Base-by-base conservation (phyloP, 2,329 filamentous ascomycete genomes). In the Neofusicoccum laricinum region DNA sequence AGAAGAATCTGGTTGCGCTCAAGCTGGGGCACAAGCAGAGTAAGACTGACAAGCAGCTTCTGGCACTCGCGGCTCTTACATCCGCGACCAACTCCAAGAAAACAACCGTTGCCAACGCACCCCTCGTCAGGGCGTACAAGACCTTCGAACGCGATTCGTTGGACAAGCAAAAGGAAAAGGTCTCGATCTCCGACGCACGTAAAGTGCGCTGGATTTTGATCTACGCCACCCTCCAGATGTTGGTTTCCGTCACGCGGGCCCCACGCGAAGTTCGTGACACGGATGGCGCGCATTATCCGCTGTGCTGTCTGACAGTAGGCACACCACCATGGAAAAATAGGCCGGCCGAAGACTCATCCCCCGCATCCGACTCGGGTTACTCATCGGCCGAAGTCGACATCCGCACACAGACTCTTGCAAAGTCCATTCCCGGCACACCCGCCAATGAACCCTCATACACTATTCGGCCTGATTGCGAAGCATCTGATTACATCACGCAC, bases 121-220 rank as follows among this genome's bases (percentile, higher is more conserved):
- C 76, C 6, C 82, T 94, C 2, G 88, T 95, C 1, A 79, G 82
- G 61, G 86, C 88, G 1, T 95, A 93, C 70, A 82, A 86, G 3
- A 81, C 80, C 2, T 94, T 93, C 64, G 91, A 95, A 71, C 84
- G 86, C 61, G 82, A 86, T 6, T 80, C 83, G 1, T 77, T 70
- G 45, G 41, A 45, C 3, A 49, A 53, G 30, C 66, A 79, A 19
- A 87, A 84, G 66, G 86, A 85, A 64, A 87, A 85, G 70, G 72
- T 89, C 0, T 83, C 85, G 0, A 77, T 86, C 11, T 79, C 83
- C 8, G 91, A 94, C 67, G 90, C 86, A 1, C 86, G 91, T 45
- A 93, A 92, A 74, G 85, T 93, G 15, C 84, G 91, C 43, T 95
- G 91, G 91, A 85, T 93, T 34, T 73, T 93, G 40, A 83, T 94